These are phyloP conservation scores for Rhododendron ferrugineum DNA, from an alignment of 148 eudicot genomes.

Conservation along the genomic window DNA sequence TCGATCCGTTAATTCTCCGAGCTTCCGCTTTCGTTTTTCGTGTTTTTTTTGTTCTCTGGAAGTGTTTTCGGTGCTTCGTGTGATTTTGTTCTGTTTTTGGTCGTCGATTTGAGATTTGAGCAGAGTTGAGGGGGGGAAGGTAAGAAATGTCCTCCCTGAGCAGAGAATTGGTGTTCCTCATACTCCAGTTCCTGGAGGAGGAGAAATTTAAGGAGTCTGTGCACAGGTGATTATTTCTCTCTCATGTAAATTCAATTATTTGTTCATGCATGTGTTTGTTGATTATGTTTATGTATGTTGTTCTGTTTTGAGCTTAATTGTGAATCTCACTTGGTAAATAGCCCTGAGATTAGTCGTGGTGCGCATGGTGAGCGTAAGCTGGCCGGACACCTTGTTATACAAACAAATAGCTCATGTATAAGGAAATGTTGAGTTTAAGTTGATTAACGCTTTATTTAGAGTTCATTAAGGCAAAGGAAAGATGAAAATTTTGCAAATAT, in stretches of 20 bases:
- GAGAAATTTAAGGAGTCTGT: constrained; percentile 87
- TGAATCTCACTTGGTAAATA: not conserved
- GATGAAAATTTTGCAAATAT: not conserved
- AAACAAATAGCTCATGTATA: not conserved
- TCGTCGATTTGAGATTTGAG: constrained; percentile 8
- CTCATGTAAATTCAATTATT: not conserved
- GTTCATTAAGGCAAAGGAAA: not conserved
- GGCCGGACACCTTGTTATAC: not conserved
- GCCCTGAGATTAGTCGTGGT: too few species aligned
- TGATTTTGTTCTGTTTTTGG: not conserved
- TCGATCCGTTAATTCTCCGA: not conserved
- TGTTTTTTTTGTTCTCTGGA: not conserved
- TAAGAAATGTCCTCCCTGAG: constrained; percentile 78
- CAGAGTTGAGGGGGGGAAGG: not conserved
- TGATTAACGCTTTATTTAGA: not conserved
- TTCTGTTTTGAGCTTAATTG: not conserved
- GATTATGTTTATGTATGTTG: not conserved
- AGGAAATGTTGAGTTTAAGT: not conserved
- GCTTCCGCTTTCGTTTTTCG: not conserved
- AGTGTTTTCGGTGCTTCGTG: not conserved
- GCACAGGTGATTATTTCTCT: constrained; percentile 41
- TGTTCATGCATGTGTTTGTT: not conserved
- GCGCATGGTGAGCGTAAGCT: not conserved
- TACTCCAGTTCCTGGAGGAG: constrained; percentile 84
- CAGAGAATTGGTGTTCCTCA: constrained; percentile 76